Conservation (phyloP, 1,284 basidiomycete species). For the Agroathelia rolfsii region DNA sequence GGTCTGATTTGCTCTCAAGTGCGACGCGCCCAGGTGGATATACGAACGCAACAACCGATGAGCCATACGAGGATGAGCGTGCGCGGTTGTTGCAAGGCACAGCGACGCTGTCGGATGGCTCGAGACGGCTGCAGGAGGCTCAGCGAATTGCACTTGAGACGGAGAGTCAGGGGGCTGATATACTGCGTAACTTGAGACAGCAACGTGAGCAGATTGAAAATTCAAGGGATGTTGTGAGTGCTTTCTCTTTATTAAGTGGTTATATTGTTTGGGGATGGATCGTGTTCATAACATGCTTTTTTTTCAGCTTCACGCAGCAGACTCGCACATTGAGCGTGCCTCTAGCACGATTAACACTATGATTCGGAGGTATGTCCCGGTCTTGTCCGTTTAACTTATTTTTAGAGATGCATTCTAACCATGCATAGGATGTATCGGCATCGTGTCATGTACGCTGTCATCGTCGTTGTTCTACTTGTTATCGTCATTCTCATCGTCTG, state of each 20-base stretch:
- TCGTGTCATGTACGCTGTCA: constrained; percentile 58
- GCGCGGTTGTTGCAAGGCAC: constrained; percentile 72
- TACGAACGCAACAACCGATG: constrained; percentile 64
- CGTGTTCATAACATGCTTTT: no score
- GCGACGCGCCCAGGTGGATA: no score
- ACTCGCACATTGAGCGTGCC: constrained; percentile 62
- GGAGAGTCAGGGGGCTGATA: constrained; percentile 90
- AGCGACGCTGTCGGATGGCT: constrained; percentile 65
- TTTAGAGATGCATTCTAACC: no score
- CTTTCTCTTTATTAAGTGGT: background rate
- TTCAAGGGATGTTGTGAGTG: constrained; percentile 75
- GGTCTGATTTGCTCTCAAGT: constrained; percentile 52
- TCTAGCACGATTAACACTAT: constrained; percentile 71
- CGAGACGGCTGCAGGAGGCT: constrained; percentile 78
- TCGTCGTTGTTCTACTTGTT: constrained; percentile 58
- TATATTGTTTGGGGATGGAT: constrained; percentile 9
- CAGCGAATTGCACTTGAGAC: constrained; percentile 94
- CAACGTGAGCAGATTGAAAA: constrained; percentile 97
- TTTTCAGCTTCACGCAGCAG: constrained; percentile 55
- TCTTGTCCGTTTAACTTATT: constrained; percentile 6
- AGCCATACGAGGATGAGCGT: constrained; percentile 71
- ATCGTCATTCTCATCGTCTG: constrained; percentile 65
- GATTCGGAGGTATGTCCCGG: constrained; percentile 55
- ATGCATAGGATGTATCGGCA: constrained; percentile 87
- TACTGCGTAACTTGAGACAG: constrained; percentile 74